A percentile compares a stretch with the other conserved stretches of the same genome.
Conservation (phyloP, 1,284 basidiomycete genomes). For the Ustilago trichophora region DNA sequence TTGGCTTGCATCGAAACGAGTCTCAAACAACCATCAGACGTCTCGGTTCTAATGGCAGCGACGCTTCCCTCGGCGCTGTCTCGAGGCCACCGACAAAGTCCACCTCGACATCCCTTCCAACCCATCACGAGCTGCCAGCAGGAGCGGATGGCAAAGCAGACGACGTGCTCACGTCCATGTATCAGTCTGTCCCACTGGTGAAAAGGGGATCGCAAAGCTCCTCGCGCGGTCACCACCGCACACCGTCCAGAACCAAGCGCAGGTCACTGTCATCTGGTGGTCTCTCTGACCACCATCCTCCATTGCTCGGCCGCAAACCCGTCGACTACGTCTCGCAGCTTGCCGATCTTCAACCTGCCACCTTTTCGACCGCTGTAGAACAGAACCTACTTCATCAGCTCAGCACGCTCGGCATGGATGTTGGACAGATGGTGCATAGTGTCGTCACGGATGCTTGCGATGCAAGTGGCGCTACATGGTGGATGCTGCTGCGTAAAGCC, state of each 20-base stretch:
- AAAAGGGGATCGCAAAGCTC: constrained; percentile 49
- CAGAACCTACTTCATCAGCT: constrained; percentile 81
- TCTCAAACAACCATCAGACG: constrained; percentile 69
- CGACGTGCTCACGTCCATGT: constrained; percentile 18
- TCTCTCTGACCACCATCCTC: constrained; percentile 59
- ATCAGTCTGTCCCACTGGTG: constrained; percentile 30
- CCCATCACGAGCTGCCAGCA: constrained; percentile 48
- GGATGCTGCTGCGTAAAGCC: constrained; percentile 86
- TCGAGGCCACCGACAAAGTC: constrained; percentile 17
- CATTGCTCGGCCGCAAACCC: constrained; percentile 43
- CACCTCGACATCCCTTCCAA: constrained; percentile 42
- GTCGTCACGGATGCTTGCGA: constrained; percentile 93
- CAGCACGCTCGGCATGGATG: constrained; percentile 84
- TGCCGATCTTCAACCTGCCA: constrained; percentile 76
- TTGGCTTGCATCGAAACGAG: constrained; percentile 65
- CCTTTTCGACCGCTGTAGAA: constrained; percentile 82
- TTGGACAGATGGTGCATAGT: constrained; percentile 91
- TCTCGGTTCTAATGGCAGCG: constrained; percentile 53
- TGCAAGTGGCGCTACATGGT: constrained; percentile 89
- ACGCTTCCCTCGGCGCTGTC: constrained; percentile 29
- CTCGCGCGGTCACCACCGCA: constrained; percentile 72
- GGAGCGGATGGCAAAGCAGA: constrained; percentile 6
- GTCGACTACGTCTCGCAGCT: constrained; percentile 77
- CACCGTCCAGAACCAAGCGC: constrained; percentile 91
- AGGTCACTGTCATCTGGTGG: constrained; percentile 75